Conservation (phyloP, 2,329 filamentous ascomycete species). For the Penicillium sp. region DNA sequence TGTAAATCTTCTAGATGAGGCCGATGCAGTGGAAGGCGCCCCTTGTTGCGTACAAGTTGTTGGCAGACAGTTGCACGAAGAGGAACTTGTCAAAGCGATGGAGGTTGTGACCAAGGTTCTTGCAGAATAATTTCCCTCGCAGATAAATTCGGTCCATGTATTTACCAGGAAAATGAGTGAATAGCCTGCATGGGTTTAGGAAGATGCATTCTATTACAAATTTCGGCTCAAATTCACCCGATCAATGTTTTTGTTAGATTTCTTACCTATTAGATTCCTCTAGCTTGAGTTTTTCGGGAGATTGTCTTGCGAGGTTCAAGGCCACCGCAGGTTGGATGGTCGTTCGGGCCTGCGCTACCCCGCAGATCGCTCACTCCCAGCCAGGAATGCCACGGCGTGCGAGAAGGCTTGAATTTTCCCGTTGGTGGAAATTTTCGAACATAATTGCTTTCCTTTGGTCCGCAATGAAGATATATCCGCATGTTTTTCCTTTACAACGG, state of each 20-base stretch:
- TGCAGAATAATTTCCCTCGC: too few relatives aligned
- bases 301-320: background rate
- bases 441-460: background rate
- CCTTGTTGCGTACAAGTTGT: slow-evolving; percentile 52
- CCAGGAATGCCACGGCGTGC: background rate
- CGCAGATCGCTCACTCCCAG: background rate
- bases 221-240: too few relatives aligned
- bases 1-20: slow-evolving; percentile 6
- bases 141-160: too few relatives aligned
- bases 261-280: too few relatives aligned
- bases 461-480: too few relatives aligned
- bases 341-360: background rate
- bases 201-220: too few relatives aligned
- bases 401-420: background rate
- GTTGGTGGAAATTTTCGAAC: background rate
- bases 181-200: too few relatives aligned
- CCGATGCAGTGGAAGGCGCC: slow-evolving; percentile 42
- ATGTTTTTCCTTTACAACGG: too few relatives aligned
- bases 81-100: slow-evolving; percentile 22
- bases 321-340: background rate
- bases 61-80: slow-evolving; percentile 32
- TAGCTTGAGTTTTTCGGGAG: background rate
- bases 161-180: too few relatives aligned
- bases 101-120: slow-evolving; percentile 4
- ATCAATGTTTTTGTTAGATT: too few relatives aligned